Evolutionary conservation across 1,284 basidiomycete genomes (phyloP), one percentile per base, ranked within the genome.

Genomic region (Melampsora larici-populina): DNA sequence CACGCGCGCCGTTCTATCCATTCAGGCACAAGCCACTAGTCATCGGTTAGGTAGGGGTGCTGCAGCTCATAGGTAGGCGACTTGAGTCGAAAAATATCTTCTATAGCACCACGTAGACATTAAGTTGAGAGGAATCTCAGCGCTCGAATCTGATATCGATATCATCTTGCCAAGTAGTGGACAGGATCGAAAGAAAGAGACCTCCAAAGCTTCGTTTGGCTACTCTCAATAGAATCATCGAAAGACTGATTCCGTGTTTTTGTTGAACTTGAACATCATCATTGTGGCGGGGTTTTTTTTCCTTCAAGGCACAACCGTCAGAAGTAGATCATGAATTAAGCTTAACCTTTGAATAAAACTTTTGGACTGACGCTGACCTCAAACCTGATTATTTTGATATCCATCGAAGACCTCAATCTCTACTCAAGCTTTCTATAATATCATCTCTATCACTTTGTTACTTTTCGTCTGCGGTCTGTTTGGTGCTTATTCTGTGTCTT

Each of bases 401-500:
- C 15, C 21, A 55, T 17, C 8, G 21, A 55, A 21, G 21, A 55
- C 51, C 51, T 55, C 26, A 55, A 55, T 26, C 51, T 55, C 51
- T 17, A 21, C 51, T 26, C 26, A 26, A 55, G 51, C 51, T 26
- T 55, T 55, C 51, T 55, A 55, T n/a, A 55, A 26, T 26, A 21
- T 55, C 51, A 55, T 55, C 26, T 55, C 26, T 55, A 21, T 55
- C 51, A 55, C 8, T 55, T 26, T 55, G 17, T 55, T 55, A 13
- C 51, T 17, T 18, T 55, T 55, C 51, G 7, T 55, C 17, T 26
- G 21, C 26, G 51, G 15, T 55, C 51, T 55, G 51, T 55, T 55
- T 26, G 51, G 51, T 55, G 51, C 21, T 55, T 55, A 55, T 55
- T 55, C 26, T 55, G 51, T 55, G 17, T 55, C 51, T 55, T 55